Evolutionary conservation across 345 rosid species (phyloP), one percentile per base, ranked within the genome.

Genomic region (Gossypium bickii): DNA sequence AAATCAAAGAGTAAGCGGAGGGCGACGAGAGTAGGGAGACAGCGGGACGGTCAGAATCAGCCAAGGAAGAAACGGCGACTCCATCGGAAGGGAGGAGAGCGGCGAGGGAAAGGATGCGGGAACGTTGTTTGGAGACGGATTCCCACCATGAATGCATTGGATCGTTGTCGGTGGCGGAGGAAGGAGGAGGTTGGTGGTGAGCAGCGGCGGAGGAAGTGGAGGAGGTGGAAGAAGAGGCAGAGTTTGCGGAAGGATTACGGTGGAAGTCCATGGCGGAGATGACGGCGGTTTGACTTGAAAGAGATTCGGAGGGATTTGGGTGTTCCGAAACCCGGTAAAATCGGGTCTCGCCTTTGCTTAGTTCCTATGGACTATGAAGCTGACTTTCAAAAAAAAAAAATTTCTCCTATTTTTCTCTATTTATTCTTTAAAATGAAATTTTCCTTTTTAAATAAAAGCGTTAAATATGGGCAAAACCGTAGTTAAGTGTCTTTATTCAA

Each of bases 71-170:
- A 63, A 95, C 78, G 67, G 93, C 81, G 74, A 45, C 8, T 59
- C 53, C 78, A 15, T 17, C 16, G 43, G 73, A 67, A 0, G 92
- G 84, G 78, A 95, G 86, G 74, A 93, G 78, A 44, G 89, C 61
- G 29, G 98, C 86, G 7, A 95, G 90, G 7, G 96, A 73, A 67
- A 93, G 90, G 76, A 95, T 89, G 43, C 87, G 91, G 57, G 98
- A 76, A 24, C 97, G 99, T 86, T 88, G 87, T 72, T 90, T 95
- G 56, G 99, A 95, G 76, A 95, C 83, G 52, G 98, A 87, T 79
- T 95, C 99, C 97, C 98, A 95, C 98, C 97, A 93, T 1, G 99
- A 90, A 72, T 95, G 98, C 89, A 90, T 86, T 12, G 90, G 89
- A 75, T 90, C 92, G 64, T 79, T 81, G 61, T 83, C 85, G 56